These are phyloP conservation scores for Ambispora gerdemannii DNA, from an alignment of 192 early-diverging fungal genomes.

Conservation along the genomic window DNA sequence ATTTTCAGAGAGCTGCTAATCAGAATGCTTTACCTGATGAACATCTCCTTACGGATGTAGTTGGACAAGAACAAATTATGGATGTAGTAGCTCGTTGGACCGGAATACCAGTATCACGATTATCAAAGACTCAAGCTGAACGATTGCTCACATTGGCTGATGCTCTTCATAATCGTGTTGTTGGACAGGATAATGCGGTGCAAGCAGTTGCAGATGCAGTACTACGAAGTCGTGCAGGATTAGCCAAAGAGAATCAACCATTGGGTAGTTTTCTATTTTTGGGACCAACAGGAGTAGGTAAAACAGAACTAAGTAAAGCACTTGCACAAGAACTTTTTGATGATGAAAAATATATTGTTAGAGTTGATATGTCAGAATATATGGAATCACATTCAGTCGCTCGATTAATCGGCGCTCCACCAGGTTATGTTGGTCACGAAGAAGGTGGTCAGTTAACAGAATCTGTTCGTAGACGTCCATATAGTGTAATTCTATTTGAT, in stretches of 20 bases:
- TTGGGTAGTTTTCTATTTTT: slow-evolving; percentile 95
- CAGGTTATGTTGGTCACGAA: slow-evolving; percentile 96
- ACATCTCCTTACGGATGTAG: slow-evolving; percentile 77
- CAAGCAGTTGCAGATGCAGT: slow-evolving; percentile 90
- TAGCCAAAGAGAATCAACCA: slow-evolving; percentile 73
- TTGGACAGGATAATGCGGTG: slow-evolving; percentile 91
- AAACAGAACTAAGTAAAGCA: slow-evolving; percentile 79
- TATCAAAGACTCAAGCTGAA: slow-evolving; percentile 84
- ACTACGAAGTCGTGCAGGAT: slow-evolving; percentile 83
- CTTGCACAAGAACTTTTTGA: slow-evolving; percentile 90
- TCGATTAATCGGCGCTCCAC: slow-evolving; percentile 91
- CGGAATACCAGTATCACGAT: slow-evolving; percentile 88
- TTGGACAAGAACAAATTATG: slow-evolving; percentile 87
- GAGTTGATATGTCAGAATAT: slow-evolving; percentile 99
- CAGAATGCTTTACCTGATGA: slow-evolving; percentile 32
- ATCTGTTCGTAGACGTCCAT: slow-evolving; percentile 84
- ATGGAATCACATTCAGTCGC: slow-evolving; percentile 88
- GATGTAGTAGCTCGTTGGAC: slow-evolving; percentile 96
- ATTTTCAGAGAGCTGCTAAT: slow-evolving; percentile 49
- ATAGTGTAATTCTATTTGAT: slow-evolving; percentile 93
- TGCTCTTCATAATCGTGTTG: slow-evolving; percentile 79
- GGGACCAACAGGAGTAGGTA: slow-evolving; percentile 95
- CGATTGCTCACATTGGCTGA: slow-evolving; percentile 75
- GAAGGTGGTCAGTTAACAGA: slow-evolving; percentile 97
- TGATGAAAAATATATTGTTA: slow-evolving; percentile 90